A percentile compares a stretch with the other conserved stretches of the same genome.
Conservation (phyloP, 805 yeast genomes). For the Ogataea paraovalis region DNA sequence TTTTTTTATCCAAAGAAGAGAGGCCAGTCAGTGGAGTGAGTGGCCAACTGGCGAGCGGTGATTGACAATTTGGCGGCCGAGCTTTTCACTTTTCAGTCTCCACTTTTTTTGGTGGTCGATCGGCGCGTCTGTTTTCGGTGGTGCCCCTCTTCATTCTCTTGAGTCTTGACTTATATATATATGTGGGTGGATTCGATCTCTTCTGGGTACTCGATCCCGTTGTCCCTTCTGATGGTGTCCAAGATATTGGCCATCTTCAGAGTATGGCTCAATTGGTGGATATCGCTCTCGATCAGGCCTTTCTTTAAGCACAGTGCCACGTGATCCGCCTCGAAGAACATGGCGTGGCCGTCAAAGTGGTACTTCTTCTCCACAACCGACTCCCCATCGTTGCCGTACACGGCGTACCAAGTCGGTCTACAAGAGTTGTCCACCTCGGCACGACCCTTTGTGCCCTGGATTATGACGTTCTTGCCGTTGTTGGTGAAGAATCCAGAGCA, state of each 20-base stretch:
- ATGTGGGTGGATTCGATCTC: slow-evolving; percentile 17
- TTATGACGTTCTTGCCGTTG: slow-evolving; percentile 2
- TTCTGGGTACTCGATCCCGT: slow-evolving; percentile 38
- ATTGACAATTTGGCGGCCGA: too few relatives aligned
- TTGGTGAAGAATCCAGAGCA: slow-evolving; percentile 16
- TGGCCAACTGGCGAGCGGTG: neutral
- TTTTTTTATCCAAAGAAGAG: too few relatives aligned
- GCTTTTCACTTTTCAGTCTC: too few relatives aligned
- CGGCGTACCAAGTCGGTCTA: slow-evolving; percentile 24
- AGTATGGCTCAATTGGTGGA: slow-evolving; percentile 40
- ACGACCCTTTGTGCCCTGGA: slow-evolving; percentile 21
- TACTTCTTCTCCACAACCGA: slow-evolving; percentile 23
- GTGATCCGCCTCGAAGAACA: slow-evolving; percentile 54
- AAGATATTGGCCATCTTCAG: slow-evolving; percentile 39
- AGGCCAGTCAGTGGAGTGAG: too few relatives aligned
- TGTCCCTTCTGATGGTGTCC: slow-evolving; percentile 43
- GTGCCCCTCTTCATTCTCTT: too few relatives aligned
- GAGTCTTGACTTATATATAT: too few relatives aligned
- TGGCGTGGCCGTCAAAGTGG: slow-evolving; percentile 38
- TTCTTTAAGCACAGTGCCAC: slow-evolving; percentile 41
- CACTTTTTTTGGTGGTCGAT: too few relatives aligned
- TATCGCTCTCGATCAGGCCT: slow-evolving; percentile 35
- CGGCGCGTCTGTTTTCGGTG: too few relatives aligned
- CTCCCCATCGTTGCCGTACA: slow-evolving; percentile 28
- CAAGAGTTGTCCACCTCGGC: slow-evolving; percentile 13